Base-by-base conservation (phyloP, 768 basidiomycete species). In the Rhizopogon vinicolor region DNA sequence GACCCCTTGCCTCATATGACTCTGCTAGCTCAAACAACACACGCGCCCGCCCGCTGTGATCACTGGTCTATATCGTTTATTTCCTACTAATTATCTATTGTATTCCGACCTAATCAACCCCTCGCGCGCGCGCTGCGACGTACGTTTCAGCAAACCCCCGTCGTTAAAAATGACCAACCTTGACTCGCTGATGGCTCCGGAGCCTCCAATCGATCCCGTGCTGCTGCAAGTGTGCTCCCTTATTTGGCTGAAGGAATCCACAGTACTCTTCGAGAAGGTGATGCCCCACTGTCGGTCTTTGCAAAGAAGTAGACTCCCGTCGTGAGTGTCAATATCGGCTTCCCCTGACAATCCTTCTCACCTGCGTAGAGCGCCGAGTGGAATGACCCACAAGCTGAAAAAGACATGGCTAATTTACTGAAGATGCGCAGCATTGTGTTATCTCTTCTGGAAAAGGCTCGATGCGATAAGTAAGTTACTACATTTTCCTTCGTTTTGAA, bases 171-270 rank as follows among this genome's bases (percentile, higher is more conserved):
- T n/a, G n/a, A n/a, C n/a, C n/a, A n/a, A n/a, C n/a, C n/a, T n/a
- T n/a, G n/a, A n/a, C n/a, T n/a, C n/a, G n/a, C n/a, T n/a, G n/a
- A n/a, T n/a, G n/a, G n/a, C n/a, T n/a, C n/a, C n/a, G n/a, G n/a
- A n/a, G n/a, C n/a, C n/a, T n/a, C n/a, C n/a, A n/a, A n/a, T n/a
- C n/a, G n/a, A n/a, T n/a, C n/a, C n/a, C n/a, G n/a, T n/a, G n/a
- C n/a, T n/a, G n/a, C n/a, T n/a, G n/a, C n/a, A n/a, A n/a, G n/a
- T n/a, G 84, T 98, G 28, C 75, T 92, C 2, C 96, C 96, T 8
- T 90, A 96, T 65, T 80, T 97, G 5, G 89, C 92, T 0, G 94
- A 97, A 70, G 96, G 98, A 68, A 83, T 95, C 53, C 79, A 90
- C 61, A 71, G 75, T 22, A 67, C 66, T 13, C 67, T 70, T 18